Base-by-base conservation (phyloP, 352 stramenopile genomes). In the Plasmopara halstedii region DNA sequence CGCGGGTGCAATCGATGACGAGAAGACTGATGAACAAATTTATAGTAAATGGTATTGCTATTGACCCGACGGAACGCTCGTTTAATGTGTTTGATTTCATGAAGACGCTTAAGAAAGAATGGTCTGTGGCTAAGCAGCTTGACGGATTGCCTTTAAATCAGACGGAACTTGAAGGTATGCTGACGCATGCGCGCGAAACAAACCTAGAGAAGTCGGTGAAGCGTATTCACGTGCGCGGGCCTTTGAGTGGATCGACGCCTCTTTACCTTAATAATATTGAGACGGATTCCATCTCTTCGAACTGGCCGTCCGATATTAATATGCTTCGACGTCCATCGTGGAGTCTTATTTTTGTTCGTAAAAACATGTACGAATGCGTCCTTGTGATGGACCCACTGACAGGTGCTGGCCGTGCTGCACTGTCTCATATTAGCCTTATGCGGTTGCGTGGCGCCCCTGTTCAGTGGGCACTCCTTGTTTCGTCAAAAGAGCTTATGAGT, bases 51-150 rank as follows among this genome's bases (percentile, higher is more conserved):
- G 89, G 87, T 15, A 86, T 90, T 37, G 50, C 62, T 8, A 53
- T 96, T 7, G 75, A 95, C 42, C 69, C 88, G 8, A 83, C 67
- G 42, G 71, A 85, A 40, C 65, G 68, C 2, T 93, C 83, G 6
- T 97, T 97, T 55, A 97, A 96, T 62, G 65, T 94, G 14, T 97
- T 96, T 38, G 72, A 95, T 46, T 87, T 97, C 15, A 70, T 96
- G 56, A 73, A 70, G 22, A 73, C 60, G 6, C 46, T 97, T 14
- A 84, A 87, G 42, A 64, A 72, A 9, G 85, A 95, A 43, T 84
- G 73, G 73, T 83, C 70, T 3, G 61, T 88, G 21, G 69, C 77
- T 14, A 85, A 87, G 51, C 67, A 86, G 50, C 59, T 90, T 7
- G 64, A 51, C 9, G 55, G 57, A 3, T 53, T 90, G 33, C 58